Percentiles rank a stretch among this genome's conserved stretches.
Evolutionary conservation across 1,139 yeast species (phyloP).

Genomic region (Lodderomyces parapsilosis): DNA sequence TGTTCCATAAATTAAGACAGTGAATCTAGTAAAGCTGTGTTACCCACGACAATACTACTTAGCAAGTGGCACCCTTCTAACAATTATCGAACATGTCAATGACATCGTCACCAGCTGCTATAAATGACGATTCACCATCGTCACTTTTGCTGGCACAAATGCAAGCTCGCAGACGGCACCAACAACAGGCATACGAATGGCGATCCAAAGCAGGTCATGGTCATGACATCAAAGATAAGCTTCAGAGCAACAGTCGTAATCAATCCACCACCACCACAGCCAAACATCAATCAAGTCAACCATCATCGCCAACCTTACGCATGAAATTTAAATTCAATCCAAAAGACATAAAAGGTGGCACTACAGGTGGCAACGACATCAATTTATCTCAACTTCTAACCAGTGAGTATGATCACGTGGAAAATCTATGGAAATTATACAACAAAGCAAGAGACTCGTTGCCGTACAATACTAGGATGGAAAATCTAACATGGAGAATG

Average conservation of each 20-base stretch:
- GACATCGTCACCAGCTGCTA: conserved; percentile 7
- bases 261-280: neutral
- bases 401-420: conserved; percentile 31
- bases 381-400: conserved; percentile 11
- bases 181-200: conserved; percentile 2
- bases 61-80: no score
- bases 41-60: no score
- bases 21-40: no score
- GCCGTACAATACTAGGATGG: conserved; percentile 74
- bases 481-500: conserved; percentile 83
- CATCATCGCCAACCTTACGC: neutral
- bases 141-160: conserved; percentile 5
- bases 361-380: conserved; percentile 5
- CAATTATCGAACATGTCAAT: neutral
- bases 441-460: conserved; percentile 73
- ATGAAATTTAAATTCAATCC: conserved; percentile 10
- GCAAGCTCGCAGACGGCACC: conserved; percentile 1
- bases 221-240: neutral
- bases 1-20: no score
- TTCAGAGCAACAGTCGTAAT: neutral
- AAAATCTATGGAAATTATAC: conserved; percentile 78
- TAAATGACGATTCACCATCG: conserved; percentile 11
- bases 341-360: neutral
- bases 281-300: neutral
- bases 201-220: neutral